phyloP scores from a whole-genome alignment of 176 grass and related monocot genomes.

The Neostapfia colusana region DNA sequence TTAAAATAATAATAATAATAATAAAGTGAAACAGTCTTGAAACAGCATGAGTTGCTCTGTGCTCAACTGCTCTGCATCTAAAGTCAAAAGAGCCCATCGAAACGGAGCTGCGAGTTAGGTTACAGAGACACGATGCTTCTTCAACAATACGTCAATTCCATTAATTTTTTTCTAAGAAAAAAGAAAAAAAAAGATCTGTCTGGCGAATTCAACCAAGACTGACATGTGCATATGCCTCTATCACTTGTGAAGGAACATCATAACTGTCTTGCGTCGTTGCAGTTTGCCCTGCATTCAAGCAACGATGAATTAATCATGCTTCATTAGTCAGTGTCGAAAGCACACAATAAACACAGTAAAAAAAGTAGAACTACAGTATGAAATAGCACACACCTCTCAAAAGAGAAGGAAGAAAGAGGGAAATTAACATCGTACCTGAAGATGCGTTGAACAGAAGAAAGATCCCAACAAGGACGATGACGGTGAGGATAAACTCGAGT shows the following conservation, averaged over 20 bases:
- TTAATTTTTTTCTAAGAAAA: not conserved
- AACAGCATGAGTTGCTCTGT: not conserved
- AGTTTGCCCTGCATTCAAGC: conserved; percentile 20
- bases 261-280: not conserved
- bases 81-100: not conserved
- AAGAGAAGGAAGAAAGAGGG: too few relatives aligned
- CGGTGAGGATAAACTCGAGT: not conserved
- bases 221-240: conserved; percentile 20
- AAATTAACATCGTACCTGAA: conserved; percentile 33
- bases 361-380: not conserved
- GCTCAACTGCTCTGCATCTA: not conserved
- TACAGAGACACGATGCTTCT: not conserved
- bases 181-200: not conserved
- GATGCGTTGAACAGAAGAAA: conserved; percentile 27
- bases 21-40: not conserved
- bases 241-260: conserved; percentile 3
- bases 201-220: not conserved
- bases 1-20: too few relatives aligned
- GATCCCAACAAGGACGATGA: conserved; percentile 34
- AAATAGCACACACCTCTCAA: not conserved
- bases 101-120: not conserved
- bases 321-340: not conserved
- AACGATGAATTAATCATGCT: not conserved
- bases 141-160: not conserved
- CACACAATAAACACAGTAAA: not conserved